These are phyloP conservation scores for Fusarium bulbicola DNA, from an alignment of 2,329 filamentous ascomycete species.

Conservation along the genomic window DNA sequence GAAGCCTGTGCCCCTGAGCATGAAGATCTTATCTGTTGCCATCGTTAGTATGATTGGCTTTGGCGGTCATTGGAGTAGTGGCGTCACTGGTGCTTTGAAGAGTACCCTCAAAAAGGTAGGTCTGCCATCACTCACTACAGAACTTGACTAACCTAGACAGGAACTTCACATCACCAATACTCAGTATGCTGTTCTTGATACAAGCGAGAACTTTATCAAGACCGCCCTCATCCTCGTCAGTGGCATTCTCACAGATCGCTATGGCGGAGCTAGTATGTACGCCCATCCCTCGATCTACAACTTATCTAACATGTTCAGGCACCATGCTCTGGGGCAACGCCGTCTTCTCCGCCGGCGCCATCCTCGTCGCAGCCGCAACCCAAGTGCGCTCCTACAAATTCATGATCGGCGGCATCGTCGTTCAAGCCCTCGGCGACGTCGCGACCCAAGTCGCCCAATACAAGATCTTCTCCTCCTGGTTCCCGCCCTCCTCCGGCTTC, in stretches of 20 bases:
- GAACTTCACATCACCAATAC: slow-evolving; percentile 67
- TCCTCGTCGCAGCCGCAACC: slow-evolving; percentile 66
- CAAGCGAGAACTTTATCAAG: slow-evolving; percentile 70
- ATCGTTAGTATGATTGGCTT: slow-evolving; percentile 66
- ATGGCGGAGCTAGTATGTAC: slow-evolving; percentile 62
- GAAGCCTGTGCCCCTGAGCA: slow-evolving; percentile 39
- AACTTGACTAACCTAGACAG: slow-evolving; percentile 31
- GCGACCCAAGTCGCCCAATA: slow-evolving; percentile 72
- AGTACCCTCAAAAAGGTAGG: slow-evolving; percentile 64
- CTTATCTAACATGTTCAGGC: slow-evolving; percentile 35
- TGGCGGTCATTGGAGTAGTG: slow-evolving; percentile 67
- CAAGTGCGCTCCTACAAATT: slow-evolving; percentile 65
- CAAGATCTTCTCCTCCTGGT: slow-evolving; percentile 73
- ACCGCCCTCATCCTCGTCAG: slow-evolving; percentile 63
- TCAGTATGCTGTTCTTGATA: slow-evolving; percentile 66
- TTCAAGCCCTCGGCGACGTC: slow-evolving; percentile 68
- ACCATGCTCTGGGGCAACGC: slow-evolving; percentile 69
- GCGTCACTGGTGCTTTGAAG: slow-evolving; percentile 69
- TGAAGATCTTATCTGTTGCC: slow-evolving; percentile 54
- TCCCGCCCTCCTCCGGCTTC: slow-evolving; percentile 68
- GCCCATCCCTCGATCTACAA: no score
- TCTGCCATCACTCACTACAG: rapidly evolving
- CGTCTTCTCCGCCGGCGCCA: slow-evolving; percentile 66
- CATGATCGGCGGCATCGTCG: slow-evolving; percentile 66
- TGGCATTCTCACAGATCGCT: slow-evolving; percentile 65